Conservation (phyloP, 2,329 filamentous ascomycete species). For the Bipolaris gigantea region DNA sequence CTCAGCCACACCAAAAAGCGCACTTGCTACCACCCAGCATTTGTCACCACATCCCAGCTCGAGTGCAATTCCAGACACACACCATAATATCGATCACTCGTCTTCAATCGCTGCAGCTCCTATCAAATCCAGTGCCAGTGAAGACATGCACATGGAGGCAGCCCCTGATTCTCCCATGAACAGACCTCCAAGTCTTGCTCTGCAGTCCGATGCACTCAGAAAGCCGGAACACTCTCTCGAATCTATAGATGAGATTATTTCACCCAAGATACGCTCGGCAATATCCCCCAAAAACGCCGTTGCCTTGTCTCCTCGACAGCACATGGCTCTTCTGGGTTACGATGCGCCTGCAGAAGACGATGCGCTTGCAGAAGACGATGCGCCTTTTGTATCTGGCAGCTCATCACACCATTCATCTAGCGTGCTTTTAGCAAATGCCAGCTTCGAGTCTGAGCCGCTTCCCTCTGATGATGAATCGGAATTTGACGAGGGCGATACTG, state of each 20-base stretch:
- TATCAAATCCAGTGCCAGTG: neutral
- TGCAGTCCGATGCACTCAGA: neutral
- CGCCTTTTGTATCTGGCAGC: neutral
- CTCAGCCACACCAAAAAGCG: neutral
- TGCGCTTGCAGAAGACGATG: neutral
- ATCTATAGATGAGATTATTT: neutral
- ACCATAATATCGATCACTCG: neutral
- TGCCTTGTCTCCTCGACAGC: neutral
- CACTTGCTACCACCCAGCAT: neutral
- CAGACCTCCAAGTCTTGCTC: neutral
- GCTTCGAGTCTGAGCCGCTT: constrained; percentile 5
- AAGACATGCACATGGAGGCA: neutral
- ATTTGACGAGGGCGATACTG: constrained; percentile 42
- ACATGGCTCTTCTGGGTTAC: neutral
- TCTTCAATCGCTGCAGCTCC: neutral
- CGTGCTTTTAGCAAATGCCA: neutral
- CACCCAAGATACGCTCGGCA: neutral
- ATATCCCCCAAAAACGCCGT: neutral
- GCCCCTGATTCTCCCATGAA: neutral
- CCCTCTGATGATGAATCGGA: constrained; percentile 30
- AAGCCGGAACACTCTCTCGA: constrained; percentile 1
- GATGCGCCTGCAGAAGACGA: neutral
- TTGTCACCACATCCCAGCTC: neutral
- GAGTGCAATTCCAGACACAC: neutral
- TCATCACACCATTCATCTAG: neutral